Base-by-base conservation (phyloP, 345 rosid species). In the Eucalyptus pauciflora region DNA sequence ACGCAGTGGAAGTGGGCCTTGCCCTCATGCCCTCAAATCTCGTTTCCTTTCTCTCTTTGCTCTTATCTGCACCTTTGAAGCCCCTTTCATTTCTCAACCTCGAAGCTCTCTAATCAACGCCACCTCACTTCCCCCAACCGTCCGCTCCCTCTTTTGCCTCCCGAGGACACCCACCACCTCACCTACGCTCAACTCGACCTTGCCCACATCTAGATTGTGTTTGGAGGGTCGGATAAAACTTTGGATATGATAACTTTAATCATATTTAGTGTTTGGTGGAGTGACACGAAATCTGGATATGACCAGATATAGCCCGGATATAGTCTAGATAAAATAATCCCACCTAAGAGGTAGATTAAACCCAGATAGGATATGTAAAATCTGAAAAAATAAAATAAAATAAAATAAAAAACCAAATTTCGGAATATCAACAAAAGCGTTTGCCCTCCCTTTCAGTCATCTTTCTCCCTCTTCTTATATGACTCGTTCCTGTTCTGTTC, bases 111-210 rank as follows among this genome's bases (percentile, higher is more conserved):
- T 4, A 3, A 7, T 18, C 58, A 52, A 89, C 83, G 41, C 86
- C 86, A 15, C 29, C 92, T 16, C 49, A 89, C 16, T 31, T 93
- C n/a, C 87, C 80, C 92, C 92, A 6, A 89, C 89, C 89, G 56
- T 69, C 18, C 83, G 51, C 86, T 85, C 88, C 10, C 81, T 46
- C 62, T 90, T 83, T 86, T 81, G 50, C 56, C 87, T 80, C 67
- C 91, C 97, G 22, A 67, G 92, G 3, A 93, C 96, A 29, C 95
- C 98, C 9, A 86, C 94, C 60, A 92, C 54, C 20, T 50, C 20
- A 51, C 20, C 4, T 51, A 0, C 1, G 9, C 54, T 4, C 58
- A 52, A 10, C 58, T 52, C 0, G 4, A 4, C 24, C 58, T 52
- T 1, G 2, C 5, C 58, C 58, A 20, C 58, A 18, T 52, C 10